phyloP scores from a whole-genome alignment of 345 rosid genomes.

The Eucalyptus lansdowneana region DNA sequence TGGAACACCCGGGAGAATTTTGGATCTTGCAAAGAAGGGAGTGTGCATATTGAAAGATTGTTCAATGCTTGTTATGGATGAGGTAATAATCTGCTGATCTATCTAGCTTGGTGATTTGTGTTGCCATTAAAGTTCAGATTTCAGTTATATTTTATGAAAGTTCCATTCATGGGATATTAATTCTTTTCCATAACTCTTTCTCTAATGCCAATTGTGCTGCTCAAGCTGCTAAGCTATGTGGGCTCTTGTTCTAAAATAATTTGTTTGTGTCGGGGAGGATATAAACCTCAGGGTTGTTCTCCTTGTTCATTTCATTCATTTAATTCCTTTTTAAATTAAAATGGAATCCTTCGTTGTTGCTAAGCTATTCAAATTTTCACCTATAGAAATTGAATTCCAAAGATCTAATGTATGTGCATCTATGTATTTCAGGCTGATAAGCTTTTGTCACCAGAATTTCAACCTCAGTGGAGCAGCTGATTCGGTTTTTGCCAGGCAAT shows the following conservation, averaged over 20 bases:
- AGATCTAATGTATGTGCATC: slow-evolving; percentile 18
- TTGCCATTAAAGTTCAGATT: not conserved
- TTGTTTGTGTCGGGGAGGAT: not conserved
- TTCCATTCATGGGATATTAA: not conserved
- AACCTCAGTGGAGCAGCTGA: slow-evolving; percentile 94
- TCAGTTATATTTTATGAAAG: not conserved
- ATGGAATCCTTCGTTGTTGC: not conserved
- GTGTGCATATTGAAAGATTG: slow-evolving; percentile 94
- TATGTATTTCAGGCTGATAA: slow-evolving; percentile 79
- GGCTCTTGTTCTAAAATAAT: not conserved
- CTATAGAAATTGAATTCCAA: not conserved
- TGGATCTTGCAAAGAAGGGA: slow-evolving; percentile 94
- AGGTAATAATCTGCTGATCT: slow-evolving; percentile 27
- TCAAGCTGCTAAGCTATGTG: not conserved
- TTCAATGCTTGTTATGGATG: slow-evolving; percentile 97
- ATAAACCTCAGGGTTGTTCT: not conserved
- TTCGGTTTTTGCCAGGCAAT: slow-evolving; percentile 64
- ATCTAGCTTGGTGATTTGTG: not conserved
- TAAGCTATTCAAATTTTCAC: not conserved
- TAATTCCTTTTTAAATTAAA: not conserved
- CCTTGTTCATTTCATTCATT: not conserved
- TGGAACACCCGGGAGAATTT: slow-evolving; percentile 98
- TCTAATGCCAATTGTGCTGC: not conserved
- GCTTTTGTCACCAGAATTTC: slow-evolving; percentile 96
- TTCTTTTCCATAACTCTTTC: not conserved